Conservation (phyloP, 352 stramenopile species). For the Phytophthora tentaculata region DNA sequence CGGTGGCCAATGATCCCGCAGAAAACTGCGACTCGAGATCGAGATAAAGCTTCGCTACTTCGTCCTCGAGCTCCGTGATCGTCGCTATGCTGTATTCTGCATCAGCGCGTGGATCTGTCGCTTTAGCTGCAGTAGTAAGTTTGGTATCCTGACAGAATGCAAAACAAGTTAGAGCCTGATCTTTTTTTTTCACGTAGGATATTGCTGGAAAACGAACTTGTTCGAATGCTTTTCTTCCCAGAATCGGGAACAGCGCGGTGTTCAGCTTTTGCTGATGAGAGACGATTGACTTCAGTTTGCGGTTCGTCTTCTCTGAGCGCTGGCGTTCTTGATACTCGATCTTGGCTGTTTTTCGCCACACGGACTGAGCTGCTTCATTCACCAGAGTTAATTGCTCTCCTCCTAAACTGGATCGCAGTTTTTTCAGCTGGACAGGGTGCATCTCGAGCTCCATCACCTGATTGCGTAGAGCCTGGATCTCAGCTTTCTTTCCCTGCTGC, state of each 20-base stretch:
- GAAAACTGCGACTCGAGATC: background rate
- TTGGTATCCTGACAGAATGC: background rate
- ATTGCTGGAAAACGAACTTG: background rate
- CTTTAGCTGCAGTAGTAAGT: background rate
- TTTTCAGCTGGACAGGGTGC: background rate
- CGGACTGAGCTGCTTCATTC: background rate
- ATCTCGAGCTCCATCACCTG: background rate
- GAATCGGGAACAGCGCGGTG: background rate
- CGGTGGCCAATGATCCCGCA: background rate
- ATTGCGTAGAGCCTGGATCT: background rate
- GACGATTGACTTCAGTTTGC: background rate
- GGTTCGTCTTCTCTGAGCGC: background rate
- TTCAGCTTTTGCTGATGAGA: conserved; percentile 1
- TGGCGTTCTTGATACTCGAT: background rate
- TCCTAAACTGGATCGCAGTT: too few relatives aligned
- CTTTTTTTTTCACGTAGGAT: too few relatives aligned
- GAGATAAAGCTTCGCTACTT: background rate
- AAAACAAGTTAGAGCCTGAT: background rate
- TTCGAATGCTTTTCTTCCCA: background rate
- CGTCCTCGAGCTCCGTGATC: background rate
- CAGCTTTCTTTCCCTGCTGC: conserved; percentile 1
- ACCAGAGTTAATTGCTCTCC: too few relatives aligned
- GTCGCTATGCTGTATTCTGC: background rate
- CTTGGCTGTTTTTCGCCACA: background rate
- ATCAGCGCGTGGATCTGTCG: background rate